Percentiles rank a stretch among this genome's conserved stretches.
Conservation (phyloP, 257 asterid species). For the Rhazya stricta region DNA sequence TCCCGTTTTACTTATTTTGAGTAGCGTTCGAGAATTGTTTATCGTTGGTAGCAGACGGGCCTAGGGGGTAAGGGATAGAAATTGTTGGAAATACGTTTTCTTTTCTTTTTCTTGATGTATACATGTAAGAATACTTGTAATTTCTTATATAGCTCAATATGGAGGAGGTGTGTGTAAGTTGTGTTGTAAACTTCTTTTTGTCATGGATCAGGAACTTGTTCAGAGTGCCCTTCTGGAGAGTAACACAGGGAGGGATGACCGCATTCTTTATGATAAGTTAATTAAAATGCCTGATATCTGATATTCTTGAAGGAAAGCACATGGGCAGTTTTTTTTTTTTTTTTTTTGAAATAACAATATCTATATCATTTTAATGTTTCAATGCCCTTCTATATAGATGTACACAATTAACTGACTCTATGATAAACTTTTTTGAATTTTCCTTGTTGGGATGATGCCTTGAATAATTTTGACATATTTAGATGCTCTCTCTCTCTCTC, state of each 20-base stretch:
- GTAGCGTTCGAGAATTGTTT: too few species aligned
- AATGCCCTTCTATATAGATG: neutral
- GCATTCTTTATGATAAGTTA: conserved; percentile 71
- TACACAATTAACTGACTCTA: neutral
- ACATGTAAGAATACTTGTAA: too few species aligned
- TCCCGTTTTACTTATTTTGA: too few species aligned
- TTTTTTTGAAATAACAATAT: neutral
- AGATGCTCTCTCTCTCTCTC: too few species aligned
- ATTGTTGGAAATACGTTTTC: too few species aligned
- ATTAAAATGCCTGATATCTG: conserved; percentile 34
- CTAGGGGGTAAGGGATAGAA: too few species aligned
- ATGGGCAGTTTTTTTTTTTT: neutral
- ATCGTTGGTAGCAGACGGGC: too few species aligned
- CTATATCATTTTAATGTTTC: neutral
- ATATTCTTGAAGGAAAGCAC: neutral
- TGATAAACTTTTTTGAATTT: neutral
- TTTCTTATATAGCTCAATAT: too few species aligned
- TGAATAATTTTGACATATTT: too few species aligned
- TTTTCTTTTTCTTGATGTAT: too few species aligned
- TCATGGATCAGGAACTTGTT: conserved; percentile 58
- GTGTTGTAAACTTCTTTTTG: neutral
- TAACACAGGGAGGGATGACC: conserved; percentile 74
- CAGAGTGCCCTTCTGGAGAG: conserved; percentile 84
- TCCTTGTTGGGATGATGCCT: too few species aligned
- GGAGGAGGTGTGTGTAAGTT: too few species aligned